These are phyloP conservation scores for Exophiala sideris DNA, from an alignment of 2,329 filamentous ascomycete genomes.

Conservation along the genomic window DNA sequence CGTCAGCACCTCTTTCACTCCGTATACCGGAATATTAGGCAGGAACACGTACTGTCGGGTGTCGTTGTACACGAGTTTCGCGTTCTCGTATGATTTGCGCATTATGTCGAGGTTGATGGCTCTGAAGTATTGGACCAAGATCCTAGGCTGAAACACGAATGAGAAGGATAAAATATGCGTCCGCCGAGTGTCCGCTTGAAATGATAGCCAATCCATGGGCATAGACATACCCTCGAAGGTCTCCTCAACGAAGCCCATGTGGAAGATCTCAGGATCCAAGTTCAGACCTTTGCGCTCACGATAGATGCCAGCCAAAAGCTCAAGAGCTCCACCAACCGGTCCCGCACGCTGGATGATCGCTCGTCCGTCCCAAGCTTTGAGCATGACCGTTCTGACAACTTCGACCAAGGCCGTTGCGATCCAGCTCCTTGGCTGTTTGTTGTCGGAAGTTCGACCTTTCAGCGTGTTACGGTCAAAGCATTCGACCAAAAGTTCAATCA, in stretches of 20 bases:
- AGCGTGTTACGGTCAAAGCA: slow-evolving; percentile 28
- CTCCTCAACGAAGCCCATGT: slow-evolving; percentile 71
- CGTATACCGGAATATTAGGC: slow-evolving; percentile 45
- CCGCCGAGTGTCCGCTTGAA: slow-evolving; percentile 58
- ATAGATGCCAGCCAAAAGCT: slow-evolving; percentile 70
- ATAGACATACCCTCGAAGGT: slow-evolving; percentile 71
- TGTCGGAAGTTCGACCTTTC: background rate
- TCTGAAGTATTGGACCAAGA: slow-evolving; percentile 78
- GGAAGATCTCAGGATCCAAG: slow-evolving; percentile 62
- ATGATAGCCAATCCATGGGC: slow-evolving; percentile 68
- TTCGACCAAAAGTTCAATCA: slow-evolving; percentile 34
- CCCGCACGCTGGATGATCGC: slow-evolving; percentile 67
- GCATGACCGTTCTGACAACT: slow-evolving; percentile 55
- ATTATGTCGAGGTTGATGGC: slow-evolving; percentile 84
- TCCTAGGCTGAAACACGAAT: slow-evolving; percentile 71
- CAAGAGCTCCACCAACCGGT: slow-evolving; percentile 72
- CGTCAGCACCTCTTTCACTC: slow-evolving; percentile 61
- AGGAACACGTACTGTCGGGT: slow-evolving; percentile 43
- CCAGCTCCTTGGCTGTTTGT: slow-evolving; percentile 12
- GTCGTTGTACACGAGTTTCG: slow-evolving; percentile 49
- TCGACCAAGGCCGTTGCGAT: slow-evolving; percentile 20
- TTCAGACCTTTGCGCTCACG: slow-evolving; percentile 62
- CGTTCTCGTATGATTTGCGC: slow-evolving; percentile 73
- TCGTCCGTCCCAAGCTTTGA: slow-evolving; percentile 77
- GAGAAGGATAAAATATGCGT: slow-evolving; percentile 76